Percentiles rank a stretch among this genome's conserved stretches.
phyloP scores from a whole-genome alignment of 257 asterid species.

The Striga asiatica region DNA sequence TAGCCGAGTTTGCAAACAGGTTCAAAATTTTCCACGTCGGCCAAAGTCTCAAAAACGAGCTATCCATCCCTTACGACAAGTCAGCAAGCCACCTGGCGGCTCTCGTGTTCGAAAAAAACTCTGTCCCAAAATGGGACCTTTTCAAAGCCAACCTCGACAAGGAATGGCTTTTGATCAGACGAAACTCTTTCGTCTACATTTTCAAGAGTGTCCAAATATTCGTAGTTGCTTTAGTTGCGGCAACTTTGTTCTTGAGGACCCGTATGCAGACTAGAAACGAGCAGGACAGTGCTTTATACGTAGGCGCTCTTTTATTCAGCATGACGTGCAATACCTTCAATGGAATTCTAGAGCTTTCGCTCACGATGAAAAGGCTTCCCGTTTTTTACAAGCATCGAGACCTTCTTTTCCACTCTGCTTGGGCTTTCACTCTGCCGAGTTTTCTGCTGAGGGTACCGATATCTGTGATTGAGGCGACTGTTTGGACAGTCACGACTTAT shows the following conservation, averaged over 20 bases:
- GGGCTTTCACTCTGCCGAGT: constrained; percentile 67
- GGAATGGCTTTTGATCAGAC: constrained; percentile 36
- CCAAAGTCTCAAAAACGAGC: constrained; percentile 22
- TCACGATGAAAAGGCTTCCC: constrained; percentile 59
- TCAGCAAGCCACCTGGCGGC: constrained; percentile 28
- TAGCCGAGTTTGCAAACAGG: constrained; percentile 21
- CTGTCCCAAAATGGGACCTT: constrained; percentile 26
- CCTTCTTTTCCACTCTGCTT: constrained; percentile 60
- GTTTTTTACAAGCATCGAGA: constrained; percentile 74
- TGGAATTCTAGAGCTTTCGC: constrained; percentile 58
- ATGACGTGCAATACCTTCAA: constrained; percentile 47
- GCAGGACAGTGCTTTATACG: constrained; percentile 51
- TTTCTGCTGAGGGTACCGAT: constrained; percentile 62
- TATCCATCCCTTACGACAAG: constrained; percentile 27
- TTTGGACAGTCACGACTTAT: constrained; percentile 44
- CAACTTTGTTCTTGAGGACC: constrained; percentile 32
- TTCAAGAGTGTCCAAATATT: constrained; percentile 31
- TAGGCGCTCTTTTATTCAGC: constrained; percentile 62
- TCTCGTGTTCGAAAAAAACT: constrained; percentile 27
- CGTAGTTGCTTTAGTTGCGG: constrained; percentile 22
- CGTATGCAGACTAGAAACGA: no score
- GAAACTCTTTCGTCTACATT: constrained; percentile 35
- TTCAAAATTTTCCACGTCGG: constrained; percentile 32
- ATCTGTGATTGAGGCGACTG: constrained; percentile 34
- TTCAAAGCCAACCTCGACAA: constrained; percentile 32